These are phyloP conservation scores for Talaromyces pinophilus DNA, from an alignment of 2,329 filamentous ascomycete genomes.

Conservation along the genomic window DNA sequence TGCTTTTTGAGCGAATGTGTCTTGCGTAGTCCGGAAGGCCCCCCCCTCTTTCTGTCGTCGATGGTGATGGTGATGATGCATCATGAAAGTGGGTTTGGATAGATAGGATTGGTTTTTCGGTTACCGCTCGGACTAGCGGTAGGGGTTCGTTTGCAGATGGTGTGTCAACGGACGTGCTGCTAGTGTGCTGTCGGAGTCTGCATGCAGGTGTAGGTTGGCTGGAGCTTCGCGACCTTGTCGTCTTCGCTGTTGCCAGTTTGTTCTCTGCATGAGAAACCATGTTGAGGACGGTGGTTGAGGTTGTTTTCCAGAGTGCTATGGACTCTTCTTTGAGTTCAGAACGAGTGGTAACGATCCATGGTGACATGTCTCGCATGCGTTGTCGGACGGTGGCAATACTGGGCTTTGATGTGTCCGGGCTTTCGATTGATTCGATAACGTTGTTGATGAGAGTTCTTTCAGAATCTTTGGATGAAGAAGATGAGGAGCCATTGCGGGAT, in stretches of 20 bases:
- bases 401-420: not conserved
- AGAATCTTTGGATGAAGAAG: slow-evolving; percentile 1
- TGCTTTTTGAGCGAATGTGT: slow-evolving; percentile 32
- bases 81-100: slow-evolving; percentile 19
- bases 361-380: slow-evolving; percentile 19
- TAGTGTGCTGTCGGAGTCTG: not conserved
- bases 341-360: slow-evolving; percentile 9
- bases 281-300: slow-evolving; percentile 11
- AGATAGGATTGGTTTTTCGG: slow-evolving; percentile 5
- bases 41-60: not conserved
- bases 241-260: not conserved
- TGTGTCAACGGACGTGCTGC: not conserved
- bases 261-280: not conserved
- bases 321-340: slow-evolving; percentile 12
- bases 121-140: not conserved
- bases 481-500: slow-evolving; percentile 6
- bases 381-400: slow-evolving; percentile 14
- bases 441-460: slow-evolving; percentile 1
- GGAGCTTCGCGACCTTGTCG: not conserved
- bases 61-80: slow-evolving; percentile 15
- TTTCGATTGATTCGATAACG: not conserved
- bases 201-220: not conserved
- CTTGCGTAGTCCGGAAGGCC: slow-evolving; percentile 27
- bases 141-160: slow-evolving; percentile 9
- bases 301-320: slow-evolving; percentile 6